A percentile compares a stretch with the other conserved stretches of the same genome.
phyloP scores from a whole-genome alignment of 306 rosid species.

The Dalbergia cochinchinensis region DNA sequence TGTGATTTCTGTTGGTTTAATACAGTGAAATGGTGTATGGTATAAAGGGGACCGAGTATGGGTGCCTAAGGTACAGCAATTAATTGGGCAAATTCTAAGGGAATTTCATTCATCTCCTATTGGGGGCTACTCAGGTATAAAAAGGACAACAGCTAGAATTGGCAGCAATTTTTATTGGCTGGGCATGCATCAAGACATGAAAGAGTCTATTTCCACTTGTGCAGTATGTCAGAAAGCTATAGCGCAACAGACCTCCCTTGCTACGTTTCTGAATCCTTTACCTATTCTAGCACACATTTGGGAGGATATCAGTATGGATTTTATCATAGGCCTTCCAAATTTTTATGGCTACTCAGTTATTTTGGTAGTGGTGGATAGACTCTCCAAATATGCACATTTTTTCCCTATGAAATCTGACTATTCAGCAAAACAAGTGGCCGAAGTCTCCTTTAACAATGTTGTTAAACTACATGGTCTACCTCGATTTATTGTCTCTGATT shows the following conservation, averaged over 20 bases:
- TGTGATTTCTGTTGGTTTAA: too few species aligned
- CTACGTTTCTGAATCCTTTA: not conserved
- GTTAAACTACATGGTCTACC: too few species aligned
- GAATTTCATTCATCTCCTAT: too few species aligned
- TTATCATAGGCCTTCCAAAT: not conserved
- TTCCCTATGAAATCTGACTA: not conserved
- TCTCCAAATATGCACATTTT: not conserved
- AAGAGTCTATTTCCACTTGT: not conserved
- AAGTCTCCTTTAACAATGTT: not conserved
- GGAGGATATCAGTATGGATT: not conserved
- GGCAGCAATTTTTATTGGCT: too few species aligned
- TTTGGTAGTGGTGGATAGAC: not conserved
- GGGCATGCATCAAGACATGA: too few species aligned
- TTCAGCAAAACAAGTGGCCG: not conserved
- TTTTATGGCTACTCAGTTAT: not conserved
- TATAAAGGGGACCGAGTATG: too few species aligned
- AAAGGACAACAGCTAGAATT: too few species aligned
- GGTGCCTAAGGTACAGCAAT: too few species aligned
- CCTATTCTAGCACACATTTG: not conserved
- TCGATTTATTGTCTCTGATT: too few species aligned
- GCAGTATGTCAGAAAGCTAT: not conserved
- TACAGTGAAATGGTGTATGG: too few species aligned
- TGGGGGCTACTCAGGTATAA: too few species aligned
- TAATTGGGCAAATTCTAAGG: too few species aligned
- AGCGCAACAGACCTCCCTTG: fast-evolving